Evolutionary conservation across 2,329 filamentous ascomycete species (phyloP), one percentile per base, ranked within the genome.

Genomic region (Fusarium anguioides): DNA sequence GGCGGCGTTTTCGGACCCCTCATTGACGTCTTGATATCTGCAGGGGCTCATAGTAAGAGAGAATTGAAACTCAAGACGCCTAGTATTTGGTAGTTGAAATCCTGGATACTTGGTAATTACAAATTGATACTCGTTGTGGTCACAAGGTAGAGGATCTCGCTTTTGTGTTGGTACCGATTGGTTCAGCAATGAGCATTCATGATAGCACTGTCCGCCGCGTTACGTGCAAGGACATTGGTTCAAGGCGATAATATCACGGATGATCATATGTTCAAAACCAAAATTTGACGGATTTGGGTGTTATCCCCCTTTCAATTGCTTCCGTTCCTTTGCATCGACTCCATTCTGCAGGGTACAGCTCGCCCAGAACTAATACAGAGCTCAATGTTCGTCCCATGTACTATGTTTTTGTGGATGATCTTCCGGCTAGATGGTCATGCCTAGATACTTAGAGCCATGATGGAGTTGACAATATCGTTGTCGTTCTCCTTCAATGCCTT

Each of bases 381-480:
- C 69, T 63, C 68, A 68, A 57, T 60, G 62, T 71, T 64, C 66
- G 60, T 70, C 59, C 64, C 62, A 45, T 70, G 71, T 68, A 70
- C 68, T 69, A n/a, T 70, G 61, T 64, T 72, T 68, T 70, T 67
- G 60, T 69, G 60, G 63, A 64, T 68, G 42, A 59, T 63, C 60
- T 64, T 64, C 60, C 62, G 69, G 62, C 45, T 61, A 69, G 55
- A 55, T 52, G 55, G 41, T 68, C 40, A 65, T 64, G 58, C 53
- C 79, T 85, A 94, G 86, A 93, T 90, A 86, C 91, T 94, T 81
- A 99, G 85, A 74, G 95, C 94, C 96, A 99, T 99, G 85, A 99
- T 99, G 75, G 96, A 97, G 88, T 99, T 99, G 86, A 99, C 96
- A 84, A 99, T 99, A 80, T 99, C 96, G 78, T 98, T 97, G 84